Evolutionary conservation across 1,284 basidiomycete species (phyloP).

Genomic region (Gymnopus androsaceus): DNA sequence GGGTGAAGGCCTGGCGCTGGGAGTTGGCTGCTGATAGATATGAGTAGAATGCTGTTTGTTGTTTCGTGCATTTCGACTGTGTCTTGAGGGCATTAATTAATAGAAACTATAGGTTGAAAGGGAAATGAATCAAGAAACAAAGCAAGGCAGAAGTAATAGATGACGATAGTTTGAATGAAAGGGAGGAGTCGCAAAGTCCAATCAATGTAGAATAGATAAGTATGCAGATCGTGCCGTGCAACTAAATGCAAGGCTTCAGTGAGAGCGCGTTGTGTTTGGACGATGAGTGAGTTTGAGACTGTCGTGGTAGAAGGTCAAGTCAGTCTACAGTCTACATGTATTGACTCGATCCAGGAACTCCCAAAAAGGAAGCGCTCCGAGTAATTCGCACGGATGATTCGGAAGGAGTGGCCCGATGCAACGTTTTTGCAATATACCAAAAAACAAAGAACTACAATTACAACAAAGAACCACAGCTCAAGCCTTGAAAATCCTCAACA

Average conservation of each 20-base stretch:
- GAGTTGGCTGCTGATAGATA: constrained; percentile 17
- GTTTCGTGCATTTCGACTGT: constrained; percentile 15
- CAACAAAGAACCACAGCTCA: constrained; percentile 28
- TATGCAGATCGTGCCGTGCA: constrained; percentile 10
- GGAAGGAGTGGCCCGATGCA: no score
- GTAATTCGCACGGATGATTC: no score
- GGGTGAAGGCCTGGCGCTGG: constrained; percentile 14
- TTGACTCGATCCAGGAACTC: no score
- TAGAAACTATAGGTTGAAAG: neutral
- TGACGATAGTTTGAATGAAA: neutral
- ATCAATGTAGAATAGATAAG: constrained; percentile 2
- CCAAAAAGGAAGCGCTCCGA: no score
- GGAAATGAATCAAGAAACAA: constrained; percentile 8
- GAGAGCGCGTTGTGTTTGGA: neutral
- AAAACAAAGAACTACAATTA: neutral
- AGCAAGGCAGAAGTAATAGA: neutral
- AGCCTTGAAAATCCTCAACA: constrained; percentile 80
- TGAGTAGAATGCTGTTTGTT: constrained; percentile 8
- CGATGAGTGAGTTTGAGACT: constrained; percentile 9
- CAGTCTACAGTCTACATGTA: no score
- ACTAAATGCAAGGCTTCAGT: constrained; percentile 11
- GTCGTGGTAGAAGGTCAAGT: constrained; percentile 1
- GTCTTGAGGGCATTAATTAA: constrained; percentile 18
- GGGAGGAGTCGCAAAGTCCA: neutral
- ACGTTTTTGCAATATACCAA: neutral